Base-by-base conservation (phyloP, 2,329 filamentous ascomycete genomes). In the Alternaria brassicicola region DNA sequence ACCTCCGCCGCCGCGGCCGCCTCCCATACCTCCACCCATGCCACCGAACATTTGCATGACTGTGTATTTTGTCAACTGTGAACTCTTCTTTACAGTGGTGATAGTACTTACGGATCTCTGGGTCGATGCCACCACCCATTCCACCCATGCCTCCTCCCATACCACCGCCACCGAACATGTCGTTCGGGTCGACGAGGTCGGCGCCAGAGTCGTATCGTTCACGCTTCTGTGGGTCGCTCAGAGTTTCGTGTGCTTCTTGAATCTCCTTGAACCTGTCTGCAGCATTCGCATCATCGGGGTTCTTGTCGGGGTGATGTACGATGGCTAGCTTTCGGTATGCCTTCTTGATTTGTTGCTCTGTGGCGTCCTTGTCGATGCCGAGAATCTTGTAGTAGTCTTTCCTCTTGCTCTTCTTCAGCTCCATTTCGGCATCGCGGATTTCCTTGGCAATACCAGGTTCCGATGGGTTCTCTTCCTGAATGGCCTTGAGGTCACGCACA, bases 381-480 rank as follows among this genome's bases (percentile, higher is more conserved):
- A 99, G 87, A 66, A 98, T 97, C 86, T 97, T 97, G 84, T 99
- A 99, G 81, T 97, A 98, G 75, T 99, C 95, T 80, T 99, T 99
- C 62, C 95, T 86, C 80, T 94, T 90, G 77, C 90, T 91, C 88
- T 98, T 98, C 88, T 99, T 99, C 63, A 98, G 82, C 80, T 99
- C 95, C 25, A 97, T 82, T 81, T 99, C 94, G 1, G 94, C 95
- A 70, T 89, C 91, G 56, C 91, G 89, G 42, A 98, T 87, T 71
- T 99, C 95, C 78, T 91, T 93, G 50, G 85, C 83, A 59, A 98
- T 89, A 13, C 85, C 87, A 39, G 88, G 86, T 76, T 99, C 95
- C 62, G 88, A 85, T 2, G 93, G 93, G 67, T 95, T 92, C 59
- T 88, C 81, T 76, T 98, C 94, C 49, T 89, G 86, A 58, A 98